Base-by-base conservation (phyloP, 352 stramenopile species). In the Phytophthora cryptogea region DNA sequence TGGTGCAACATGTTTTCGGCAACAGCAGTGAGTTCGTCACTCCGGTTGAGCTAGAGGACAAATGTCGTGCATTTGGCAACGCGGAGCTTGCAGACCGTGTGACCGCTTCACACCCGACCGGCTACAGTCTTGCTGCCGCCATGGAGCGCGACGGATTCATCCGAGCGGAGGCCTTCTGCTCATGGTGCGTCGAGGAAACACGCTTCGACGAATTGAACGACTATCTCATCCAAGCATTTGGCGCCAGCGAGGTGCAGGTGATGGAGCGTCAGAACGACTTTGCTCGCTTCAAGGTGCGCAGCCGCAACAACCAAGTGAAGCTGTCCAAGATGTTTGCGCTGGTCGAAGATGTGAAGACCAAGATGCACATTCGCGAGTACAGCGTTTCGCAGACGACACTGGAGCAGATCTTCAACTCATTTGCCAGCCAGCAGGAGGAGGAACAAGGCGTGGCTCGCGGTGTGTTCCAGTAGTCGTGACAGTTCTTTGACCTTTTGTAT, bases 351-450 rank as follows among this genome's bases (percentile, higher is more conserved):
- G 62, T 63, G 5, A 83, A 86, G 51, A 43, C 40, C 11, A 51
- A 72, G 50, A 54, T 91, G 41, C 39, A 70, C 43, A 90, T 96
- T 43, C 69, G 78, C n/a, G 86, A 94, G 54, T 96, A 96, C 68
- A 86, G 77, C 31, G 71, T 96, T 10, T 89, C 68, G n/a, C 86
- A 96, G 65, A 94, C 84, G 32, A 92, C 85, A 10, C 52, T 96
- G 36, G 86, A 97, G 73, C 86, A 96, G 65, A 90, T 97, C 17
- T 97, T 97, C 76, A 94, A 96, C 60, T 56, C 59, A 5, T 96
- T 96, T 53, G 88, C 88, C 3, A 75, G 68, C 8, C 67, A 93
- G 54, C 86, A 95, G 56, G 28, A 57, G 10, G 70, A 80, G 35
- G 67, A 80, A 16, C 46, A 61, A 30, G 66, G 66, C 10, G 51